Percentiles rank a stretch among this genome's conserved stretches.
Conservation (phyloP, 306 rosid species). For the Quercus variabilis region DNA sequence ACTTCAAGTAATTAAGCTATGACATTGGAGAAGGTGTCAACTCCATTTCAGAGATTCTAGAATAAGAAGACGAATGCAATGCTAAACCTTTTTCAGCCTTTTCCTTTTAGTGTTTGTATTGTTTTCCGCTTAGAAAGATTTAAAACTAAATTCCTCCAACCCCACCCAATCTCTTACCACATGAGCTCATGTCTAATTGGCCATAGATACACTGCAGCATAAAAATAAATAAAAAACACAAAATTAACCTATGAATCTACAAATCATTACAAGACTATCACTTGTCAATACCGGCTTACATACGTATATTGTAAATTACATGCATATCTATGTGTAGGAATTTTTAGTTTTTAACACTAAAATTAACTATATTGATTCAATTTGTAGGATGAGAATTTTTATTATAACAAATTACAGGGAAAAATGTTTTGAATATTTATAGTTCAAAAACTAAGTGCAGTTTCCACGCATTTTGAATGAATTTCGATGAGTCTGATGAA, state of each 20-base stretch:
- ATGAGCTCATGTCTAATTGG: neutral
- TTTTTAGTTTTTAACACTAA: no score
- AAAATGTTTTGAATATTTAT: no score
- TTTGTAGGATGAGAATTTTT: no score
- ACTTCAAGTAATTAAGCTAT: neutral
- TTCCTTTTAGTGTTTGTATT: neutral
- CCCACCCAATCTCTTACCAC: neutral
- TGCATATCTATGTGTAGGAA: no score
- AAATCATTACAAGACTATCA: neutral
- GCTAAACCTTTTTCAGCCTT: neutral
- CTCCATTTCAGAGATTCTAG: neutral
- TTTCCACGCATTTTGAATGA: no score
- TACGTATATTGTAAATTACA: no score
- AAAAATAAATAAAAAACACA: neutral
- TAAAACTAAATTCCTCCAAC: no score
- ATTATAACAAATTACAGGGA: no score
- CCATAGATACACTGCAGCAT: neutral
- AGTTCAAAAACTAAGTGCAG: no score
- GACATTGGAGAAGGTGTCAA: neutral
- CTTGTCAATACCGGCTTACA: no score
- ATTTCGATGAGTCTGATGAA: no score
- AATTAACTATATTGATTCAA: no score
- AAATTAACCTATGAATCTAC: neutral
- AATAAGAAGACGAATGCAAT: neutral
- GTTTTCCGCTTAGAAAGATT: neutral